Percentiles rank a stretch among this genome's conserved stretches.
Evolutionary conservation across 352 stramenopile species (phyloP).

Genomic region (Phytopythium chamaehyphon): DNA sequence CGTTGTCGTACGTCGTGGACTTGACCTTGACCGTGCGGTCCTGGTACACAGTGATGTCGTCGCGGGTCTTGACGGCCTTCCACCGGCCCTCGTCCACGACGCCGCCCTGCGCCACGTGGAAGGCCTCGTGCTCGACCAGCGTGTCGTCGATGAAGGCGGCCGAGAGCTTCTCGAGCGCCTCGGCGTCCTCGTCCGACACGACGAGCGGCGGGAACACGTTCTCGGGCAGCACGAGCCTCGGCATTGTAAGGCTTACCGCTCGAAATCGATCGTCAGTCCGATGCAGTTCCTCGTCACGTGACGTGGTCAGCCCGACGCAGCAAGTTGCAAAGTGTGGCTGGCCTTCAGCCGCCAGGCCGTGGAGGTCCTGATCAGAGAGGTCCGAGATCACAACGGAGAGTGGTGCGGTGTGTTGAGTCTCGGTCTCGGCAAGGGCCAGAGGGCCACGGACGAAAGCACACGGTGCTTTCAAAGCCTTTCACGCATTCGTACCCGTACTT

Average conservation of each 20-base stretch:
- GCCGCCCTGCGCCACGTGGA: slow-evolving; percentile 18
- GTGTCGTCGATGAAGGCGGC: slow-evolving; percentile 28
- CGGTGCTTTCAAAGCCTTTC: too few relatives aligned
- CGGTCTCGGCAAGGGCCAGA: too few relatives aligned
- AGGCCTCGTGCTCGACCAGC: slow-evolving; percentile 34
- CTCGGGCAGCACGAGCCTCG: slow-evolving; percentile 22
- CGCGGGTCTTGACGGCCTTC: slow-evolving; percentile 32
- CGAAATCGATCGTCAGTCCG: too few relatives aligned
- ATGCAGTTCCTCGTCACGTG: too few relatives aligned
- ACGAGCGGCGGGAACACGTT: slow-evolving; percentile 31
- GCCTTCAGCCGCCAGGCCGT: too few relatives aligned
- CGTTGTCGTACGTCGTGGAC: slow-evolving; percentile 11
- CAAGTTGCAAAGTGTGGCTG: too few relatives aligned
- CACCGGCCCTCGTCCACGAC: slow-evolving; percentile 30
- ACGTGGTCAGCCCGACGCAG: neutral
- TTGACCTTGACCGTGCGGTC: slow-evolving; percentile 17
- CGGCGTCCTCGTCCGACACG: slow-evolving; percentile 25
- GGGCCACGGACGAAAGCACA: too few relatives aligned
- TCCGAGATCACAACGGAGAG: too few relatives aligned
- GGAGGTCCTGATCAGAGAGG: too few relatives aligned
- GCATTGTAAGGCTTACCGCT: too few relatives aligned
- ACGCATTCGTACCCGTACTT: too few relatives aligned
- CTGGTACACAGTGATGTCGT: slow-evolving; percentile 21
- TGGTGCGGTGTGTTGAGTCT: too few relatives aligned
- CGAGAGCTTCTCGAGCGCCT: slow-evolving; percentile 21